Conservation (phyloP, 2,329 filamentous ascomycete genomes). For the Dactylellina leptospora region DNA sequence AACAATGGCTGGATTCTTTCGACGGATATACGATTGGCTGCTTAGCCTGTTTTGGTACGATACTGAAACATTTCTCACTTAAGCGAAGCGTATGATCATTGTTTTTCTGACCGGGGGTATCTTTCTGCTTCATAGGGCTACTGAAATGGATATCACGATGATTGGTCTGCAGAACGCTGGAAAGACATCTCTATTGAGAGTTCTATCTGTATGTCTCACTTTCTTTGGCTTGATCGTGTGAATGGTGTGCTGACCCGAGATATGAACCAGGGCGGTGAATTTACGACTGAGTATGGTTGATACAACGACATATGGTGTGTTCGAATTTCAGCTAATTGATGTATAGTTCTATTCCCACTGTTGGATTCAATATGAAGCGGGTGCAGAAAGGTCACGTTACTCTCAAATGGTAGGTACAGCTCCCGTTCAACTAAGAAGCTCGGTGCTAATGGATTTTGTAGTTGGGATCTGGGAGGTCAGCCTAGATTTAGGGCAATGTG, state of each 20-base stretch:
- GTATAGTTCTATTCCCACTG: slow-evolving; percentile 91
- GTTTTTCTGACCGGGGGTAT: slow-evolving; percentile 51
- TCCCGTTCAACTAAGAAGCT: slow-evolving; percentile 17
- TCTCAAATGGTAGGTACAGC: slow-evolving; percentile 78
- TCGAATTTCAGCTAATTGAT: slow-evolving; percentile 29
- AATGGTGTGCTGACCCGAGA: slow-evolving; percentile 59
- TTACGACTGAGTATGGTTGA: slow-evolving; percentile 90
- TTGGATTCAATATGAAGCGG: slow-evolving; percentile 99
- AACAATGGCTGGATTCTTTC: slow-evolving; percentile 89
- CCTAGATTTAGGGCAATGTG: slow-evolving; percentile 98
- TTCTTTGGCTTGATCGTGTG: slow-evolving; percentile 41
- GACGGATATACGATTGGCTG: slow-evolving; percentile 96
- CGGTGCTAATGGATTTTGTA: slow-evolving; percentile 58
- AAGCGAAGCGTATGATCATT: slow-evolving; percentile 40
- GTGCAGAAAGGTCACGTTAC: slow-evolving; percentile 98
- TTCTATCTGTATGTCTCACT: slow-evolving; percentile 81
- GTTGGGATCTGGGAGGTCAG: slow-evolving; percentile 97
- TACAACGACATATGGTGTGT: slow-evolving; percentile 15
- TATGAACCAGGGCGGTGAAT: slow-evolving; percentile 83
- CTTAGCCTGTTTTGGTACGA: slow-evolving; percentile 94
- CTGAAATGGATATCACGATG: slow-evolving; percentile 99
- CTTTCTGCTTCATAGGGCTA: slow-evolving; percentile 74
- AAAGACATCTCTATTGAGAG: slow-evolving; percentile 92
- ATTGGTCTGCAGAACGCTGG: slow-evolving; percentile 97
- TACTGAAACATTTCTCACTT: slow-evolving; percentile 54